Evolutionary conservation across 805 yeast genomes (phyloP), one percentile per base, ranked within the genome.

Genomic region (Spathaspora arborariae): DNA sequence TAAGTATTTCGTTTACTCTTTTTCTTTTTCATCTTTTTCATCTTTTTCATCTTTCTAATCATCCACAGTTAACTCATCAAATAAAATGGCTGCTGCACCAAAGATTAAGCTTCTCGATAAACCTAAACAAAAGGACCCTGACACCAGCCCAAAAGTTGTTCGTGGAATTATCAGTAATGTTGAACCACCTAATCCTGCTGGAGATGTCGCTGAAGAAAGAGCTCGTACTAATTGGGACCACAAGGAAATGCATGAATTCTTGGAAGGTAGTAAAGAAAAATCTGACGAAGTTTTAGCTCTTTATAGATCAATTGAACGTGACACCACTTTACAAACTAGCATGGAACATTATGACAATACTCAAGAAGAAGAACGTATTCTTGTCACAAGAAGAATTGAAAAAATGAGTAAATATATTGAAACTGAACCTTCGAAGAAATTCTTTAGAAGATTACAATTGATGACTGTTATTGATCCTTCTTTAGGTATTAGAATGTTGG

Each of bases 391-490:
- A 19, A 59, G 71, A 52, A 70, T 70, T 45, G 61, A 63, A 42
- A 56, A 69, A 20, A 57, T 70, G 64, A 57, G 69, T 15, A 63
- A 60, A 51, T 70, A 68, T 49, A 52, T 64, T 39, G 75, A 70
- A 54, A 46, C 46, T 11, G 75, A 69, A 45, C 47, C 62, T 13
- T 50, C 55, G 38, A 55, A 55, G 18, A 64, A 63, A 24, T 70
- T 68, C 48, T 56, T 59, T 55, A 59, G 68, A 39, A 54, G 74
- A 49, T 59, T 70, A 52, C 61, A 65, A 44, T 57, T 70, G 46
- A 51, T 70, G 45, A 64, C 72, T 5, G 67, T 65, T 3, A 61
- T 57, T 44, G 75, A 70, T 47, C 74, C 74, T 3, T 64, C 68
- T 30, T 49, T 63, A 44, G 70, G 72, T 16, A 69, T 66, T 46